A percentile compares a stretch with the other conserved stretches of the same genome.
phyloP scores from a whole-genome alignment of 179 eudicot species.

The Camellia oleifera region DNA sequence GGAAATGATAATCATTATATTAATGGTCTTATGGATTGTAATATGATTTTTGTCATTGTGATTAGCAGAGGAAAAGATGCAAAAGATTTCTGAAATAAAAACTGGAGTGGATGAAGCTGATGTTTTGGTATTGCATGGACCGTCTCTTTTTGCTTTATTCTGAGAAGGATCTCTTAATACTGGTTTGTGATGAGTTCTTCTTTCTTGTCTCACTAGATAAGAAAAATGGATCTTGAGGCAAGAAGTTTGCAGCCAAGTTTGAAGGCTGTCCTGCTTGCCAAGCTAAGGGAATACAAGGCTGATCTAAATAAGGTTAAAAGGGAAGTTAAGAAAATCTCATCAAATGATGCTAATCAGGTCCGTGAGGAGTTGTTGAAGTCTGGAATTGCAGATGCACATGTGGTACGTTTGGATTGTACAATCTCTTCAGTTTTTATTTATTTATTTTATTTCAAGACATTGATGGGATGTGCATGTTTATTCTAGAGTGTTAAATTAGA shows the following conservation, averaged over 20 bases:
- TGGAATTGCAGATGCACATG: conserved; percentile 64
- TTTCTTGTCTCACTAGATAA: conserved; percentile 47
- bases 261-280: conserved; percentile 93
- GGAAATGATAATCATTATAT: background rate
- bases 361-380: conserved; percentile 81
- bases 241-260: conserved; percentile 93
- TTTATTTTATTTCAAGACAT: too few relatives aligned
- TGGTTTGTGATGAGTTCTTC: conserved; percentile 3
- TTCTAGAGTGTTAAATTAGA: background rate
- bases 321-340: conserved; percentile 65
- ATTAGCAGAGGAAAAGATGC: conserved; percentile 63
- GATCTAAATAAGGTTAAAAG: conserved; percentile 82
- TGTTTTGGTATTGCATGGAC: conserved; percentile 60
- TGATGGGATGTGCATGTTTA: too few relatives aligned
- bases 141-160: conserved; percentile 7
- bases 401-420: conserved; percentile 37
- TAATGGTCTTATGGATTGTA: background rate
- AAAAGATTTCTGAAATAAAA: conserved; percentile 71
- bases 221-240: conserved; percentile 99
- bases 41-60: conserved; percentile 13
- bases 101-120: conserved; percentile 90
- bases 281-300: conserved; percentile 90
- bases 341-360: conserved; percentile 50
- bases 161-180: conserved; percentile 9
- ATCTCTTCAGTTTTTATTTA: background rate